Evolutionary conservation across 208 protist genomes (phyloP).

Genomic region (Crithidia thermophila): DNA sequence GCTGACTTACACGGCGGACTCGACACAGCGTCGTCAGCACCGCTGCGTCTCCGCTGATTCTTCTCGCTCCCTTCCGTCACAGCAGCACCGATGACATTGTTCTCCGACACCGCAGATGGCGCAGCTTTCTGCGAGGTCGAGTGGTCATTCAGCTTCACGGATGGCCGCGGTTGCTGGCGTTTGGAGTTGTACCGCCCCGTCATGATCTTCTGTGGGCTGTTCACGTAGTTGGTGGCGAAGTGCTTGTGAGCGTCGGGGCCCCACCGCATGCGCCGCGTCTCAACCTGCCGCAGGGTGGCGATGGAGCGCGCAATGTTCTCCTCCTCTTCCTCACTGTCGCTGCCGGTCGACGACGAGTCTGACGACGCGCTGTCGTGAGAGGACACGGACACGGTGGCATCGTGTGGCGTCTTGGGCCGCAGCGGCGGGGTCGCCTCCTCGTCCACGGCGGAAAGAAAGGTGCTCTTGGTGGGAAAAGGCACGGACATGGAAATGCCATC

Average conservation of each 20-base stretch:
- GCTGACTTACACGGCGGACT: neutral
- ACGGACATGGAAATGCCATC: conserved; percentile 14
- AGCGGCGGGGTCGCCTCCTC: too few species aligned
- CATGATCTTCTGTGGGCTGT: conserved; percentile 71
- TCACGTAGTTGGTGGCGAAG: conserved; percentile 78
- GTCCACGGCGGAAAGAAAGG: too few species aligned
- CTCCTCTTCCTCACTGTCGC: neutral
- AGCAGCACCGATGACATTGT: too few species aligned
- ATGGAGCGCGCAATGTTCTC: conserved; percentile 29
- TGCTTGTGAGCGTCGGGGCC: conserved; percentile 71
- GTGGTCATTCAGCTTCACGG: neutral
- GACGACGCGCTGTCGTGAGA: conserved; percentile 4
- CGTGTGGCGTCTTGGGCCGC: too few species aligned
- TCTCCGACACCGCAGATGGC: too few species aligned
- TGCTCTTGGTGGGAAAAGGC: too few species aligned
- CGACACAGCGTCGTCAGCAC: neutral
- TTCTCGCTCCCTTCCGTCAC: neutral
- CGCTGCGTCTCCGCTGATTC: neutral
- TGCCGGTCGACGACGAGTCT: neutral
- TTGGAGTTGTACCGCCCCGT: conserved; percentile 21
- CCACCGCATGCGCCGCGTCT: conserved; percentile 49
- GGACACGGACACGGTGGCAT: too few species aligned
- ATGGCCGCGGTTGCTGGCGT: neutral
- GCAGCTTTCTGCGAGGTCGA: neutral
- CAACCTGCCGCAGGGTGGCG: conserved; percentile 24